phyloP scores from a whole-genome alignment of 169 alveolate genomes.

The Plasmodium malariae region DNA sequence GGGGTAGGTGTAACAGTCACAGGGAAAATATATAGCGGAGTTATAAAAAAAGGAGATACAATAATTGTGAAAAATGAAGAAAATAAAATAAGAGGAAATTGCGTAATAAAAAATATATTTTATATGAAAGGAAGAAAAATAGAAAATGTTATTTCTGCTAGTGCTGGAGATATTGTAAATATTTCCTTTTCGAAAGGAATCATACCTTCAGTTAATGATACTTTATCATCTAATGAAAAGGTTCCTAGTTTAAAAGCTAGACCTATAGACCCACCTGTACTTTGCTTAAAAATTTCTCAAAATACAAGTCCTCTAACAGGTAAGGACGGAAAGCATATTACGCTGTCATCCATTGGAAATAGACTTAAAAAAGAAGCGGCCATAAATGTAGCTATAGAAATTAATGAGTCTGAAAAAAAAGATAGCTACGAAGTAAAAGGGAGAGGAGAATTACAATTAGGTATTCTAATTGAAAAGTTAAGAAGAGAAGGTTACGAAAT shows the following conservation, averaged over 20 bases:
- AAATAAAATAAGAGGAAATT: conserved; percentile 79
- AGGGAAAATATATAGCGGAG: conserved; percentile 88
- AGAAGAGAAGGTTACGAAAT: conserved; percentile 97
- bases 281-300: conserved; percentile 89
- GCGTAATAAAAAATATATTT: conserved; percentile 81
- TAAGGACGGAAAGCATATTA: conserved; percentile 89
- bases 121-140: conserved; percentile 81
- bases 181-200: conserved; percentile 83
- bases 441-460: conserved; percentile 96
- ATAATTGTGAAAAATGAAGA: conserved; percentile 81
- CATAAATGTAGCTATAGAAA: conserved; percentile 92
- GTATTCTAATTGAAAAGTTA: conserved; percentile 95
- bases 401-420: conserved; percentile 85
- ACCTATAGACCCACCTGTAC: conserved; percentile 94
- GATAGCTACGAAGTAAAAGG: conserved; percentile 90
- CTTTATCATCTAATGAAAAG: conserved; percentile 78
- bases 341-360: conserved; percentile 90
- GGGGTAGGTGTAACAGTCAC: conserved; percentile 84
- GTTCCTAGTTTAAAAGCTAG: conserved; percentile 85
- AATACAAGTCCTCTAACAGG: conserved; percentile 95
- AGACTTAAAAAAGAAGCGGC: conserved; percentile 92
- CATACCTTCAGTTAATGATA: conserved; percentile 86
- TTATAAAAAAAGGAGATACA: conserved; percentile 81
- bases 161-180: conserved; percentile 87
- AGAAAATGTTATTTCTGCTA: conserved; percentile 80